phyloP scores from a whole-genome alignment of 192 early-diverging fungal genomes.

The Gamsiella multidivaricata region DNA sequence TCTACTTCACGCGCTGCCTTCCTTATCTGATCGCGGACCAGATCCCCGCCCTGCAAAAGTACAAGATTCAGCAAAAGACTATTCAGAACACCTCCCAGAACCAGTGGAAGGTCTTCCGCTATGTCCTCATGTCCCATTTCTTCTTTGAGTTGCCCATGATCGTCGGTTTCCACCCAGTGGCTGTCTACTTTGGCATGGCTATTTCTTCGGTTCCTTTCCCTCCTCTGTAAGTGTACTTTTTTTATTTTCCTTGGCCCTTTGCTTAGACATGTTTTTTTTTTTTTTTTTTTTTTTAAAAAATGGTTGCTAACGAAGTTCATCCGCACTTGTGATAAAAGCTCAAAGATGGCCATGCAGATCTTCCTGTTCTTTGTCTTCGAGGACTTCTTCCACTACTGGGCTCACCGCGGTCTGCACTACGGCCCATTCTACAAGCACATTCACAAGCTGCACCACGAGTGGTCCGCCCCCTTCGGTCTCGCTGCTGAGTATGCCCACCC shows the following conservation, averaged over 20 bases:
- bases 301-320: not conserved
- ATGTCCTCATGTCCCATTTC: slow-evolving; percentile 83
- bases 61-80: slow-evolving; percentile 88
- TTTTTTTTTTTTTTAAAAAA: not conserved
- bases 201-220: slow-evolving; percentile 88
- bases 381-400: slow-evolving; percentile 93
- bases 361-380: slow-evolving; percentile 85
- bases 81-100: slow-evolving; percentile 72
- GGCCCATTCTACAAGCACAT: slow-evolving; percentile 88
- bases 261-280: not conserved
- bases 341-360: slow-evolving; percentile 72
- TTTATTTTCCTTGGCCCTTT: not conserved
- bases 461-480: slow-evolving; percentile 88
- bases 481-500: slow-evolving; percentile 93
- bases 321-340: slow-evolving; percentile 32
- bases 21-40: slow-evolving; percentile 88
- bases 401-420: slow-evolving; percentile 90
- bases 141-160: slow-evolving; percentile 89
- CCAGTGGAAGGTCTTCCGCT: slow-evolving; percentile 79
- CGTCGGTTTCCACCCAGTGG: slow-evolving; percentile 87
- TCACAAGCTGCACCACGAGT: slow-evolving; percentile 96
- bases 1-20: slow-evolving; percentile 93
- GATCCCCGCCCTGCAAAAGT: slow-evolving; percentile 87
- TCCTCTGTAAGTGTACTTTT: slow-evolving; percentile 70
- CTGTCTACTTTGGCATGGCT: slow-evolving; percentile 85